These are phyloP conservation scores for Kwoniella sp. DNA, from an alignment of 768 basidiomycete genomes.

Conservation along the genomic window DNA sequence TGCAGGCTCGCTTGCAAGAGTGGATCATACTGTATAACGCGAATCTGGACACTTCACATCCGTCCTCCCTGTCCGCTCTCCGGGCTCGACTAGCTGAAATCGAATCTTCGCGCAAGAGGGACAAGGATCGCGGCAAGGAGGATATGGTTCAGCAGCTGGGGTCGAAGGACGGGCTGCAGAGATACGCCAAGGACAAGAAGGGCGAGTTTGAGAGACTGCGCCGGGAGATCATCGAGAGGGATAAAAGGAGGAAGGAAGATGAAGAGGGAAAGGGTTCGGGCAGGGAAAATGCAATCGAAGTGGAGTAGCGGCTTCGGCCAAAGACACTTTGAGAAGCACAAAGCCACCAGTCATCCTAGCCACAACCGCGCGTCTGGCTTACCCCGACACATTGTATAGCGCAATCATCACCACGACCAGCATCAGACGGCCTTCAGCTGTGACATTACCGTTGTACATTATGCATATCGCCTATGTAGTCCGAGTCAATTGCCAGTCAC, in stretches of 20 bases:
- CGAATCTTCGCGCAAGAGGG: conserved; percentile 30
- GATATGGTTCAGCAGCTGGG: conserved; percentile 23
- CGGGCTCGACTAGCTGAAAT: conserved; percentile 31
- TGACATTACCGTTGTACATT: too few relatives aligned
- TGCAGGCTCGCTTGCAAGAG: conserved; percentile 35
- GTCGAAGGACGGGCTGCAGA: conserved; percentile 22
- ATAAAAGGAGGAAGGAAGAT: conserved; percentile 18
- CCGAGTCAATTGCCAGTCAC: too few relatives aligned
- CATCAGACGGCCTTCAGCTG: too few relatives aligned
- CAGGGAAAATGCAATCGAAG: conserved; percentile 31
- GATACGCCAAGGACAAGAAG: conserved; percentile 32
- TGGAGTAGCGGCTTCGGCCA: too few relatives aligned
- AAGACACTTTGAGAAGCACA: too few relatives aligned
- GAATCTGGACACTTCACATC: conserved; percentile 47
- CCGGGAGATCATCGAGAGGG: conserved; percentile 35
- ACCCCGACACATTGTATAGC: too few relatives aligned
- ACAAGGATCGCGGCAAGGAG: conserved; percentile 41
- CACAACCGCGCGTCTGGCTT: too few relatives aligned
- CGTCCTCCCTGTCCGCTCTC: conserved; percentile 36
- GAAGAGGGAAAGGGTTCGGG: conserved; percentile 21
- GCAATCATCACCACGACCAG: too few relatives aligned
- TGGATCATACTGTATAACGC: conserved; percentile 49
- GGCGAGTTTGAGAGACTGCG: conserved; percentile 38
- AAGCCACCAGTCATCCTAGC: too few relatives aligned
- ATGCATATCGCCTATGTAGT: too few relatives aligned